phyloP scores from a whole-genome alignment of 2,329 filamentous ascomycete genomes.

The Conoideocrella luteorostrata region DNA sequence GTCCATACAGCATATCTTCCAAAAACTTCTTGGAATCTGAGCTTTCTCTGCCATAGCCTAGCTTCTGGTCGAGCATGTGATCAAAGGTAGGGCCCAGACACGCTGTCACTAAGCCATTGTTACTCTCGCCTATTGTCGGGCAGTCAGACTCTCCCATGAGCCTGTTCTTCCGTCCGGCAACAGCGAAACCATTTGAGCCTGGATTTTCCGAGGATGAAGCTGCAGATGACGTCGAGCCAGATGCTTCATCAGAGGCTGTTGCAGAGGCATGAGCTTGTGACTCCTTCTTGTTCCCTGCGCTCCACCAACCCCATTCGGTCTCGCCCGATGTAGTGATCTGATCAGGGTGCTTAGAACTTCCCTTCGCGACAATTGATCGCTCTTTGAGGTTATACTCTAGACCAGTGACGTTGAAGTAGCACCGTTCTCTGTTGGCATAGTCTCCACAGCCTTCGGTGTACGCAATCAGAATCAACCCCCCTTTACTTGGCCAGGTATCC shows the following conservation, averaged over 20 bases:
- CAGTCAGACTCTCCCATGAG: background rate
- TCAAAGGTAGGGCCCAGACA: constrained; percentile 8
- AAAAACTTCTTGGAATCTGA: constrained; percentile 12
- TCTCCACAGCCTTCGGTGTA: constrained; percentile 19
- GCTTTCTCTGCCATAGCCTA: constrained; percentile 7
- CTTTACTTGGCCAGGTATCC: constrained; percentile 14
- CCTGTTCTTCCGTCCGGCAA: background rate
- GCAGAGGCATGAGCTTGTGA: background rate
- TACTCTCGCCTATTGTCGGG: background rate
- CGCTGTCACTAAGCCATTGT: constrained; percentile 5
- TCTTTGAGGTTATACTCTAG: constrained; percentile 13
- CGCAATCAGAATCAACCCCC: constrained; percentile 20
- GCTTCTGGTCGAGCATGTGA: constrained; percentile 4
- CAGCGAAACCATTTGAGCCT: background rate
- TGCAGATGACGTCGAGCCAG: background rate
- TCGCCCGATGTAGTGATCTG: constrained; percentile 16
- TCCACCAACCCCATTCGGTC: constrained; percentile 21
- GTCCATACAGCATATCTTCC: background rate
- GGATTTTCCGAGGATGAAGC: background rate
- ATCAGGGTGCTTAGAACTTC: constrained; percentile 15
- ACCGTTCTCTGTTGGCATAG: constrained; percentile 19
- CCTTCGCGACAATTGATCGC: constrained; percentile 13
- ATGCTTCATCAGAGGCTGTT: background rate
- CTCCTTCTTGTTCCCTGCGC: constrained; percentile 5
- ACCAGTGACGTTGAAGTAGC: constrained; percentile 21